These are phyloP conservation scores for Diplogelasinospora grovesii DNA, from an alignment of 495 filamentous ascomycete genomes.

Conservation along the genomic window DNA sequence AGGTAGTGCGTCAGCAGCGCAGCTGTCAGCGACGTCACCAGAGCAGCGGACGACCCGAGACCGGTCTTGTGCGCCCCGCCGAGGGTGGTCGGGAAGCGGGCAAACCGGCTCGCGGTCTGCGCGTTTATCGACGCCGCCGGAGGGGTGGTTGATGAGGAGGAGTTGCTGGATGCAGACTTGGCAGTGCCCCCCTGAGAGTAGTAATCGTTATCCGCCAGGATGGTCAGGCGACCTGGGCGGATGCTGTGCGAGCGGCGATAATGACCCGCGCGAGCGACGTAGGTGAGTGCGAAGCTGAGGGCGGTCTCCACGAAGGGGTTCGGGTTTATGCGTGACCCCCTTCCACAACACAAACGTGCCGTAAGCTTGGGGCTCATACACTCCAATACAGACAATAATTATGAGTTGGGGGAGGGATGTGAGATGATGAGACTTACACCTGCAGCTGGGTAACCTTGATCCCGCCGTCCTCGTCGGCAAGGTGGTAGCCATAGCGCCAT, in stretches of 20 bases:
- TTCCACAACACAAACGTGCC: too few relatives aligned
- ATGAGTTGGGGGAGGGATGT: neutral
- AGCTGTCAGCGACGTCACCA: conserved; percentile 86
- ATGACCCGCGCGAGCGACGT: conserved; percentile 54
- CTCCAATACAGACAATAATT: too few relatives aligned
- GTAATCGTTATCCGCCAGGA: conserved; percentile 93
- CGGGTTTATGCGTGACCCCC: conserved; percentile 26
- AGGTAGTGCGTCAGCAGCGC: conserved; percentile 77
- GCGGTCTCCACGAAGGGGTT: conserved; percentile 92
- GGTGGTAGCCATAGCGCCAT: conserved; percentile 77
- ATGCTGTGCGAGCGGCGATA: conserved; percentile 50
- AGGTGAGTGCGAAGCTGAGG: conserved; percentile 79
- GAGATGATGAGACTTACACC: conserved; percentile 72
- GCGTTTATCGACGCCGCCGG: conserved; percentile 10
- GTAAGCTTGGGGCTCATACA: too few relatives aligned
- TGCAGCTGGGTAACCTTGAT: conserved; percentile 70
- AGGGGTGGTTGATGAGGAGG: conserved; percentile 6
- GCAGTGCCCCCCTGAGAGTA: conserved; percentile 60
- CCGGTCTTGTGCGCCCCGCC: conserved; percentile 87
- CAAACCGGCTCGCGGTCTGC: conserved; percentile 48
- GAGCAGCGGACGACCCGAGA: conserved; percentile 87
- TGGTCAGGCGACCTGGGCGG: conserved; percentile 66
- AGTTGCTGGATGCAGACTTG: conserved; percentile 4
- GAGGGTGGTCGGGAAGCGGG: conserved; percentile 69
- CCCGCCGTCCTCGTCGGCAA: conserved; percentile 62